phyloP scores from a whole-genome alignment of 805 yeast genomes.

The Clavispora phyllophila region DNA sequence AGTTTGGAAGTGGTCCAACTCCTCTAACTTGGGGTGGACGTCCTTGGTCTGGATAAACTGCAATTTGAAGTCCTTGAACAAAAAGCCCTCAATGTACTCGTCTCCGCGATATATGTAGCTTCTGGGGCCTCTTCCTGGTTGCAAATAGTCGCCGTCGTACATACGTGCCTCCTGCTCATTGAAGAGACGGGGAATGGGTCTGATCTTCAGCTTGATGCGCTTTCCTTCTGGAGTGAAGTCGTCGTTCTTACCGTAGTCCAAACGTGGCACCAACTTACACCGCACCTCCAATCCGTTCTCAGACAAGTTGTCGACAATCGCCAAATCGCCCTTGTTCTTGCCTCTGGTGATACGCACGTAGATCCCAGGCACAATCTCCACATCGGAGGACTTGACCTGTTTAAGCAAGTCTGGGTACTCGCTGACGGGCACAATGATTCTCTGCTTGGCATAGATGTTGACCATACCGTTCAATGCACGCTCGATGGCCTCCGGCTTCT shows the following conservation, averaged over 20 bases:
- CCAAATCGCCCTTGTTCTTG: slow-evolving; percentile 87
- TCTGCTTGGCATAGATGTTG: slow-evolving; percentile 68
- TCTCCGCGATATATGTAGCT: slow-evolving; percentile 76
- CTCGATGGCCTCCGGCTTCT: slow-evolving; percentile 86
- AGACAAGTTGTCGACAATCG: slow-evolving; percentile 85
- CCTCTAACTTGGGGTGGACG: slow-evolving; percentile 85
- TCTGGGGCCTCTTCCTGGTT: slow-evolving; percentile 57
- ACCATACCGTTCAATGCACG: slow-evolving; percentile 86
- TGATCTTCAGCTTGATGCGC: slow-evolving; percentile 49
- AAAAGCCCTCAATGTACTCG: slow-evolving; percentile 84
- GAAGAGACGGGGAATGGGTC: slow-evolving; percentile 84
- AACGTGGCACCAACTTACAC: slow-evolving; percentile 85
- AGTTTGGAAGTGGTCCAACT: slow-evolving; percentile 72
- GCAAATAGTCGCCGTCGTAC: slow-evolving; percentile 69
- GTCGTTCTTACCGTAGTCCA: slow-evolving; percentile 77
- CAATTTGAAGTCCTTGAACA: slow-evolving; percentile 80
- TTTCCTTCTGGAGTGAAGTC: slow-evolving; percentile 45
- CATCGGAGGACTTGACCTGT: slow-evolving; percentile 83
- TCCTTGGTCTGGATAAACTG: slow-evolving; percentile 74
- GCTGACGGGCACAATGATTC: slow-evolving; percentile 87
- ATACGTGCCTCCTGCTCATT: slow-evolving; percentile 84
- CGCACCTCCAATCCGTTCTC: slow-evolving; percentile 96
- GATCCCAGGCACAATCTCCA: slow-evolving; percentile 84
- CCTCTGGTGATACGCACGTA: slow-evolving; percentile 91
- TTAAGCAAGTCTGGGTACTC: slow-evolving; percentile 91